A percentile compares a stretch with the other conserved stretches of the same genome.
Conservation (phyloP, 2,329 filamentous ascomycete genomes). For the Botryotinia calthae region DNA sequence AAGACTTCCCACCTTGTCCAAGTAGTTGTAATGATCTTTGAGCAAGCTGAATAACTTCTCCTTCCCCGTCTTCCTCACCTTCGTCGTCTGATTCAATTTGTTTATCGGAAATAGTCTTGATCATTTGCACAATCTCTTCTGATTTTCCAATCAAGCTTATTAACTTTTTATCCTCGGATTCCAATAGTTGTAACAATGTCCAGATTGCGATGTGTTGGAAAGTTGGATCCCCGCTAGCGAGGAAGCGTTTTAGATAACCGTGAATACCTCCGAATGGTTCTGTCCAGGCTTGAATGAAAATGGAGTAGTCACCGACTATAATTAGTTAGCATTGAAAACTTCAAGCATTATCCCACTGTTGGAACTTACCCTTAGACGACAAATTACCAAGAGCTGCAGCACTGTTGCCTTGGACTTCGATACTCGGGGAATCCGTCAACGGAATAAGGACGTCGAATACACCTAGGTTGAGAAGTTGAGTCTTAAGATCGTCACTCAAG, state of each 20-base stretch:
- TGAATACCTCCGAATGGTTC: constrained; percentile 93
- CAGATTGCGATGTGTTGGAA: constrained; percentile 99
- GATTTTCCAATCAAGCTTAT: constrained; percentile 85
- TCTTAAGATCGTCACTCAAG: constrained; percentile 91
- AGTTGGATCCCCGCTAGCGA: constrained; percentile 90
- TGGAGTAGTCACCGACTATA: constrained; percentile 93
- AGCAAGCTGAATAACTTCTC: constrained; percentile 87
- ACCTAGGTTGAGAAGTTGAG: constrained; percentile 82
- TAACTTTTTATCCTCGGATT: constrained; percentile 90
- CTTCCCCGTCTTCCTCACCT: constrained; percentile 84
- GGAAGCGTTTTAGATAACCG: constrained; percentile 88
- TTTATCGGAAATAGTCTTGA: constrained; percentile 85
- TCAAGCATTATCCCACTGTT: constrained; percentile 6
- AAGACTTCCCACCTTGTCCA: constrained; percentile 70
- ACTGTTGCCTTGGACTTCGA: constrained; percentile 98
- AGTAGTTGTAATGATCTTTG: constrained; percentile 86
- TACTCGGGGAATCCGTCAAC: constrained; percentile 89
- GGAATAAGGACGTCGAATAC: constrained; percentile 97
- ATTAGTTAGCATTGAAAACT: constrained; percentile 36
- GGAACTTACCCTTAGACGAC: constrained; percentile 81
- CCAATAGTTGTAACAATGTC: constrained; percentile 91
- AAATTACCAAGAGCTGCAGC: constrained; percentile 93
- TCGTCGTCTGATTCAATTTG: constrained; percentile 85
- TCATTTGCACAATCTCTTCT: constrained; percentile 87
- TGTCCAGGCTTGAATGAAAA: constrained; percentile 92